A percentile compares a stretch with the other conserved stretches of the same genome.
Conservation (phyloP, 148 eudicot species). For the Persicaria tinctoria region DNA sequence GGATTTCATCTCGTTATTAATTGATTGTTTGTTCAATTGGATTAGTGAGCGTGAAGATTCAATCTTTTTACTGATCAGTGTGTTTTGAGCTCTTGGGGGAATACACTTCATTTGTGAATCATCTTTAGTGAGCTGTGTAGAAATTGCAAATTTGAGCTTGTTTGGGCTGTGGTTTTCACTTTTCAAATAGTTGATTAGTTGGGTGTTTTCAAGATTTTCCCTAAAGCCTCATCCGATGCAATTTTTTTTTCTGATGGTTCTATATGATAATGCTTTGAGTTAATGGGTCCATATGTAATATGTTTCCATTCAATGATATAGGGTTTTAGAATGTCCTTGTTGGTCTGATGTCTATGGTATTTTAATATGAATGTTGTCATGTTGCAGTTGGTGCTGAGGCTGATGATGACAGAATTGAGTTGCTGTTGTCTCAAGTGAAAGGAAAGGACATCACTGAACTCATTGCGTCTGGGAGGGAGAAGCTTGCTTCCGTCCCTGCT, state of each 20-base stretch:
- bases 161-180: neutral
- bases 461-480: conserved; percentile 74
- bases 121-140: neutral
- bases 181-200: neutral
- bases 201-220: neutral
- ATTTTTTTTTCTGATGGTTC: no score
- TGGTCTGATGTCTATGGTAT: no score
- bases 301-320: no score
- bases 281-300: no score
- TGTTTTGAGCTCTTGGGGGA: neutral
- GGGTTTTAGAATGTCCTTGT: no score
- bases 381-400: conserved; percentile 70
- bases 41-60: neutral
- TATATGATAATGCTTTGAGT: no score
- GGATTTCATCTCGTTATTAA: no score
- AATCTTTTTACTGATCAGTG: neutral
- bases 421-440: conserved; percentile 50
- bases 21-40: neutral
- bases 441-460: conserved; percentile 70
- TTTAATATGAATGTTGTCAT: neutral
- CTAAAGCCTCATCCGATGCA: no score
- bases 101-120: neutral
- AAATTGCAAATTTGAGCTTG: neutral
- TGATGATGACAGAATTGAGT: conserved; percentile 54
- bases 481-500: conserved; percentile 77